These are phyloP conservation scores for Hsuehochloa calcarea DNA, from an alignment of 176 grass and related monocot genomes.

Conservation along the genomic window DNA sequence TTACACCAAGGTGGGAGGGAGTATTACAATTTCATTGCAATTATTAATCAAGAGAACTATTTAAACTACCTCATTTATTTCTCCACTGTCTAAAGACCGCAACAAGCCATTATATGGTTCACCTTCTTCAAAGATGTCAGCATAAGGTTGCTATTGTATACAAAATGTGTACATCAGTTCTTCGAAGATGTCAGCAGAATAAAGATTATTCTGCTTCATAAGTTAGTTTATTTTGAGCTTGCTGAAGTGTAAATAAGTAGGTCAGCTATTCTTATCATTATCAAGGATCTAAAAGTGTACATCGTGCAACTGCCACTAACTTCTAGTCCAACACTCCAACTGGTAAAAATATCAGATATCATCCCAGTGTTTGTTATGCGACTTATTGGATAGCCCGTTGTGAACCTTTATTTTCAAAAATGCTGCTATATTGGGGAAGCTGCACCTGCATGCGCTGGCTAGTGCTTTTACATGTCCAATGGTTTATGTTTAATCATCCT, in stretches of 20 bases:
- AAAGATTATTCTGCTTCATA: background rate
- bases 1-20: slow-evolving; percentile 59
- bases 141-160: slow-evolving; percentile 22
- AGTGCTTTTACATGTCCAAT: slow-evolving; percentile 10
- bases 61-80: slow-evolving; percentile 13
- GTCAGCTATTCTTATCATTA: background rate
- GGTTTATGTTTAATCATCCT: background rate
- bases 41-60: slow-evolving; percentile 11
- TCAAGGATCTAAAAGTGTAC: background rate
- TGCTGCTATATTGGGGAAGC: background rate
- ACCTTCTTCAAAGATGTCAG: background rate
- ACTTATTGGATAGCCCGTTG: background rate
- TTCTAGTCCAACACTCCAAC: background rate
- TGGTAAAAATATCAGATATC: background rate
- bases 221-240: background rate
- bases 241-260: background rate
- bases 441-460: background rate
- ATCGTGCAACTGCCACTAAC: background rate
- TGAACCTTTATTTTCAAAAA: slow-evolving; percentile 4
- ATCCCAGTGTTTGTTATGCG: background rate
- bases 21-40: slow-evolving; percentile 5
- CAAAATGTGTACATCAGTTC: background rate
- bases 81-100: background rate
- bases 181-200: background rate
- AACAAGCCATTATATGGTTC: background rate